These are phyloP conservation scores for Nadsonia fulvescens DNA, from an alignment of 805 yeast species.

Conservation along the genomic window DNA sequence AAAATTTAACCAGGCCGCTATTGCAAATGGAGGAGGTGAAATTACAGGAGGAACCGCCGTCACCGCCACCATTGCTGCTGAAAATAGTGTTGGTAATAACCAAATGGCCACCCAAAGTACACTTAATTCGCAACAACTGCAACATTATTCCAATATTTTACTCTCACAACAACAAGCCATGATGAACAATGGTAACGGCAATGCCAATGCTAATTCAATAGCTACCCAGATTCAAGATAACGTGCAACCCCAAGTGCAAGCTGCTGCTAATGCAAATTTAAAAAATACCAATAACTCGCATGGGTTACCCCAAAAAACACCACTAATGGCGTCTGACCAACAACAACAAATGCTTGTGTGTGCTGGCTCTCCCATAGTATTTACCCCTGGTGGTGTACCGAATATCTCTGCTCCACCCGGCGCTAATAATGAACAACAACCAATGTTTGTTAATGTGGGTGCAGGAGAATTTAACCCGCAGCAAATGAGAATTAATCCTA, in stretches of 20 bases:
- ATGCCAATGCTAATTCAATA: conserved; percentile 8
- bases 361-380: too few species aligned
- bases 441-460: conserved; percentile 10
- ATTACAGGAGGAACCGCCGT: too few species aligned
- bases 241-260: conserved; percentile 1
- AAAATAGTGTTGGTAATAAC: too few species aligned
- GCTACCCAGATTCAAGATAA: too few species aligned
- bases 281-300: conserved; percentile 2
- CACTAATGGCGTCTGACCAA: too few species aligned
- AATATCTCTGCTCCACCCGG: conserved; percentile 4
- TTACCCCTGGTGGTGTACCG: too few species aligned
- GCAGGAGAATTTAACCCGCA: conserved; percentile 6
- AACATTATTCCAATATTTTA: conserved; percentile 11
- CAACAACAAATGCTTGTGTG: too few species aligned
- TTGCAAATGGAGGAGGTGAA: too few species aligned
- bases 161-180: conserved; percentile 13
- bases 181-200: conserved; percentile 10
- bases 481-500: conserved; percentile 10
- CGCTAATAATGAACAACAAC: conserved; percentile 5
- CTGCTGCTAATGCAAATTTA: conserved; percentile 2
- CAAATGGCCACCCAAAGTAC: too few species aligned
- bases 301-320: not conserved
- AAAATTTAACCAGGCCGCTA: conserved; percentile 13
- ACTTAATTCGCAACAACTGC: conserved; percentile 11
- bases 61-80: too few species aligned